Base-by-base conservation (phyloP, 192 early-diverging fungal genomes). In the Rhizophagus clarus region DNA sequence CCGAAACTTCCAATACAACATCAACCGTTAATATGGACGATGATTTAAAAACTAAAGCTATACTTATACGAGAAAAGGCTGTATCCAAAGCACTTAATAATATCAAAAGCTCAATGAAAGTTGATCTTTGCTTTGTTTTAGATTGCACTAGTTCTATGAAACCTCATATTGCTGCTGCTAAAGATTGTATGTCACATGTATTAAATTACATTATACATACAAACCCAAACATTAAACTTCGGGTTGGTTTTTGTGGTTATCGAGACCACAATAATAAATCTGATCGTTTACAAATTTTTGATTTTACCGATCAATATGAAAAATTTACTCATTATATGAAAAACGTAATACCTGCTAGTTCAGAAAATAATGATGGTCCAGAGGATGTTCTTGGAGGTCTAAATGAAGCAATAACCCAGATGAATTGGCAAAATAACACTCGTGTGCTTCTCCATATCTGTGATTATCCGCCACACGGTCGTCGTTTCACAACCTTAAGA, bases 231-330 rank as follows among this genome's bases (percentile, higher is more conserved):
- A 76, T 76, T 49, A 76, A 76, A 64, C 56, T 80, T 40, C 34
- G 73, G n/a, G 22, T 74, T 29, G 79, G 71, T 14, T 80, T 80
- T 24, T 74, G 70, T 40, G 79, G 79, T 10, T 80, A 80, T 34
- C 79, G 79, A 42, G 79, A 80, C 14, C 28, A 66, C 14, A 1
- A 29, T 2, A 5, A 56, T 20, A 14, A 6, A 0, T 0, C 0
- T 14, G 5, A 29, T 6, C 24, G 29, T 14, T 11, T 66, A 29
- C 10, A 66, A 14, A 2, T 29, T 31, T 31, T 66, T 17, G 24
- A 66, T 31, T 66, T 66, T 9, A 66, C 64, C 4, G 26, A 66
- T 15, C 9, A 20, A 31, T 29, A 66, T n/a, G 29, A 66, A 3
- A 0, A 31, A 29, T 66, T 66, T 17, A 26, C 12, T 32, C 14